Base-by-base conservation (phyloP, 2,329 filamentous ascomycete species). In the Neopestalotiopsis rosae region DNA sequence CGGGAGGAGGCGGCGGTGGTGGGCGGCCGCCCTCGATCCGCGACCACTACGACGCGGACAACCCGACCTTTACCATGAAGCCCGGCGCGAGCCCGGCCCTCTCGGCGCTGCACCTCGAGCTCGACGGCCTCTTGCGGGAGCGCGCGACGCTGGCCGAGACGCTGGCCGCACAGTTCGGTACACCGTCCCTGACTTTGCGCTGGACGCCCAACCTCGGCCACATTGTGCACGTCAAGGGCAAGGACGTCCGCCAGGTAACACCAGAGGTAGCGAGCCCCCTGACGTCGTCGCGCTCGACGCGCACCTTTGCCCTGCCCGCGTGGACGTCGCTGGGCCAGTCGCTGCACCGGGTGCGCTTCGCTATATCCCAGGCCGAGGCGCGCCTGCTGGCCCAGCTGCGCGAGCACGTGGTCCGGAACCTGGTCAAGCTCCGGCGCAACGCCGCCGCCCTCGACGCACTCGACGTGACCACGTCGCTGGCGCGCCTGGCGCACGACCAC, bases 391-490 rank as follows among this genome's bases (percentile, higher is more conserved):
- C 89, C 68, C 82, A 86, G 5, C 85, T 99, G 9, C 92, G 95
- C 38, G 88, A 90, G 70, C 85, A 89, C 65, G 94, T 98, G 0
- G 90, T 98, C 4, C 82, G 88, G 61, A 95, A 95, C 74, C 87
- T 99, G 3, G 90, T 98, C 71, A 94, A 92, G 75, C 88, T 99
- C 14, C 91, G 96, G 5, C 92, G 92, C 68, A 98, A 98, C 79
- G 95, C 95, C 12, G 87, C 90, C n/a, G 92, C 97, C 1, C 88
- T 99, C 24, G 95, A 98, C 78, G 95, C 98, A 79, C 88, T 99
- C 9, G 96, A 99, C 80, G 92, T 99, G 49, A 89, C 92, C 2
- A 94, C 93, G 67, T 94, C 94, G 0, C 97, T 97, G 76, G 94
- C 96, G 2, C 86, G 85, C 4, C 86, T 98, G 2, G 95, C 96